Base-by-base conservation (phyloP, 2,329 filamentous ascomycete species). In the Ambrosiella beaveri region DNA sequence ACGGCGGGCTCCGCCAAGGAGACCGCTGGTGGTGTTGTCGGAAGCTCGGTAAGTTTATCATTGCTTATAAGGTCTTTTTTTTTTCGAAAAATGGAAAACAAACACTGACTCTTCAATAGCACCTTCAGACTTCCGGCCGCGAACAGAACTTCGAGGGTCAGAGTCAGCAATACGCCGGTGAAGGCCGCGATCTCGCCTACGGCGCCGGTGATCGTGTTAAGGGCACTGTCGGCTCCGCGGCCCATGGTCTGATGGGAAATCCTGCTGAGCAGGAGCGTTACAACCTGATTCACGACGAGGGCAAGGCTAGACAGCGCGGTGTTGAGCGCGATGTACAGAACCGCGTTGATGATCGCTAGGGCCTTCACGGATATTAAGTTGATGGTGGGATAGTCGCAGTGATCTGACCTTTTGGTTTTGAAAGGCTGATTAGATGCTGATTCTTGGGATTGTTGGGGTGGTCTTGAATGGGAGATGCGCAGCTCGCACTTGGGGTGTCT, bases 1-100 rank as follows among this genome's bases (percentile, higher is more conserved):
- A 95, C 88, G 4, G 67, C 90, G n/a, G 91, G 90, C 56, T 80
- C 85, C 0, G 83, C 83, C 49, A 96, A 96, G 75, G 88, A 96
- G 68, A 74, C 82, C 3, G 62, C 93, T 0, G 91, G 91, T 59
- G 82, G 83, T 15, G 65, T 91, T 4, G 63, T 91, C 35, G 91
- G 90, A 61, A 82, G 80, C 62, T 84, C 93, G 71, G 78, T 79
- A 67, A 63, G 71, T 65, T 44, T 2, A 15, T 2, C 39, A 53
- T 3, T 5, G 35, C 1, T 52, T 35, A 13, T 27, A 4, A 4
- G 27, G 27, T 2, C 27, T 27, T 27, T 19, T 3, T 19, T 19
- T 27, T 27, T 27, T 27, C 3, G 3, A 27, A 27, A 27, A 27
- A 27, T 27, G 27, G 27, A 27, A 55, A 5, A 17, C 8, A n/a